Evolutionary conservation across 345 rosid species (phyloP).

Genomic region (Eucalyptus albens): DNA sequence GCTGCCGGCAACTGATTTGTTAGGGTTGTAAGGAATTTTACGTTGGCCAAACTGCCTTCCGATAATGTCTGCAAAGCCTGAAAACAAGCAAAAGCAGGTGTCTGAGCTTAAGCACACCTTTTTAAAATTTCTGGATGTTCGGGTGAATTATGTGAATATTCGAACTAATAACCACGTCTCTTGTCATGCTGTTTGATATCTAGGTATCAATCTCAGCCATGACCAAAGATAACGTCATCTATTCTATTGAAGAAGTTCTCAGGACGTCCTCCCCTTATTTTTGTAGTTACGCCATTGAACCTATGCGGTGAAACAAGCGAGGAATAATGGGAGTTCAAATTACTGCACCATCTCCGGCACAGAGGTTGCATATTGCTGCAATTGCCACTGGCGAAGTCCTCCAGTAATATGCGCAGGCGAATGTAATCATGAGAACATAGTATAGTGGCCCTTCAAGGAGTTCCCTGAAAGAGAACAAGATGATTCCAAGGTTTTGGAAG

Average conservation of each 20-base stretch:
- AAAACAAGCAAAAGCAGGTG: background rate
- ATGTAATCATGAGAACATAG: constrained; percentile 49
- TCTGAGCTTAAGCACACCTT: background rate
- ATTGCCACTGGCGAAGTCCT: constrained; percentile 66
- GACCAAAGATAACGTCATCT: background rate
- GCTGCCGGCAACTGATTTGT: constrained; percentile 81
- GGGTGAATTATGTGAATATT: background rate
- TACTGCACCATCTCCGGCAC: constrained; percentile 94
- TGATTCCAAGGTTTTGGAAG: background rate
- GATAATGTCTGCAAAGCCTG: constrained; percentile 83
- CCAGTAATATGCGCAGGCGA: constrained; percentile 59
- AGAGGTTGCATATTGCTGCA: constrained; percentile 81
- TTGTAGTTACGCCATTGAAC: background rate
- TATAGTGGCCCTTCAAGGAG: constrained; percentile 90
- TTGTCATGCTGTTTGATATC: background rate
- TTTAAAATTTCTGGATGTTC: background rate
- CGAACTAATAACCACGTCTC: background rate
- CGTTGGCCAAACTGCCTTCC: constrained; percentile 62
- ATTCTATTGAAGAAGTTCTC: background rate
- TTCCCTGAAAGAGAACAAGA: constrained; percentile 48
- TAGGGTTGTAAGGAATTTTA: constrained; percentile 71
- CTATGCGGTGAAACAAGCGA: background rate
- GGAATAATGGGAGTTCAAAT: background rate
- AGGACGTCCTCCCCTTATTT: background rate
- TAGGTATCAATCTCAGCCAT: background rate